Evolutionary conservation across 768 basidiomycete genomes (phyloP), one percentile per base, ranked within the genome.

Genomic region (Boletus speciosus): DNA sequence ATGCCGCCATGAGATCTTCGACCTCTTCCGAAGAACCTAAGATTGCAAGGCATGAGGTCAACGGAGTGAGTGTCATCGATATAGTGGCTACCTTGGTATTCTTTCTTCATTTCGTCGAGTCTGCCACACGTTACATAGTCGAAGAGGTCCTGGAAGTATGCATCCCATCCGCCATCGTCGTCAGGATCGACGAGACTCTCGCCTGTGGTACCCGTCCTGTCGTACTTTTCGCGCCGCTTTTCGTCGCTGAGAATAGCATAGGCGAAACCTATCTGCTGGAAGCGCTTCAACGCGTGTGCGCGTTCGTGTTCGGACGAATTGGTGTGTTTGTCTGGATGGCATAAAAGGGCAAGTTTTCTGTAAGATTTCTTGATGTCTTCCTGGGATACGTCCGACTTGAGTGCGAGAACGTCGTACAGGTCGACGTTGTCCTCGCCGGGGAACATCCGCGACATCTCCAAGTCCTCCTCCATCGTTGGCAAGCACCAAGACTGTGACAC

Each of bases 191-290:
- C 66, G 46, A 88, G 79, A 10, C 81, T 81, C 62, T 98, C 94
- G 58, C 86, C 84, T 9, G 94, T 97, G 60, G 81, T 81, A 16
- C 97, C 97, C 0, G 89, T 96, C 51, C 71, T 72, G 62, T 98
- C 94, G 61, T 98, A 99, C 55, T 83, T 77, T 65, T 81, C 76
- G 66, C 86, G 81, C 59, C 86, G 73, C 64, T 81, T 84, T 54
- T 83, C 83, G 61, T 98, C 94, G 50, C 85, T 79, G 29, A 98
- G 76, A 0, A 98, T 85, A 1, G 91, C 79, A 71, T 97, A 99
- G 10, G 96, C 92, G 65, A 95, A 98, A 0, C 96, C 93, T 60
- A 98, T 81, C 64, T 94, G 92, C 62, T 93, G 92, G 66, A 98
- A 96, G 70, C 87, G 87, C 58, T 71, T 76, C n/a, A 81, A 83